These are phyloP conservation scores for Bacidia gigantensis DNA, from an alignment of 495 filamentous ascomycete species.

Conservation along the genomic window DNA sequence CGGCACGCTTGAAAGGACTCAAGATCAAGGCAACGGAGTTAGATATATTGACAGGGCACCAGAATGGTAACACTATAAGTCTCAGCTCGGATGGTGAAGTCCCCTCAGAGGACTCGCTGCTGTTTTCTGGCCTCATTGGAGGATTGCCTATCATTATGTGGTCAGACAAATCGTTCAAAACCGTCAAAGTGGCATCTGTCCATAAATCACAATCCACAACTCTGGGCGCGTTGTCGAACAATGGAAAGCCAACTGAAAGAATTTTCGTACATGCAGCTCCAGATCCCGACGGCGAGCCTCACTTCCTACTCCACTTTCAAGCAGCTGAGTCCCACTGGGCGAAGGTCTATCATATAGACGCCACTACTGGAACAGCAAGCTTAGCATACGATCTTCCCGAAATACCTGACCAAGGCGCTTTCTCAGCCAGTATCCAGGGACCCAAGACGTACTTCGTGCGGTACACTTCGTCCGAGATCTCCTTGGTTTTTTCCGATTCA, in stretches of 20 bases:
- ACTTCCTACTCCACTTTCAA: conserved; percentile 77
- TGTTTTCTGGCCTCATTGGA: conserved; percentile 74
- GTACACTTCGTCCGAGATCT: conserved; percentile 54
- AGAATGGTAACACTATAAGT: conserved; percentile 42
- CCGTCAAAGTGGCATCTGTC: conserved; percentile 66
- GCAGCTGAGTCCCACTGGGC: conserved; percentile 60
- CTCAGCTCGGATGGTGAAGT: conserved; percentile 65
- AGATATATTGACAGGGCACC: conserved; percentile 55
- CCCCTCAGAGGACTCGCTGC: conserved; percentile 47
- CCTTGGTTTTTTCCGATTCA: conserved; percentile 61
- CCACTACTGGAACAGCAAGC: conserved; percentile 45
- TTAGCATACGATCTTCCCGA: conserved; percentile 67
- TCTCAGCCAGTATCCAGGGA: conserved; percentile 62
- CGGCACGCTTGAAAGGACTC: conserved; percentile 47
- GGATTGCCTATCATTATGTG: conserved; percentile 70
- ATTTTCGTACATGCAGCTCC: conserved; percentile 64
- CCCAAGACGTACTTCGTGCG: conserved; percentile 82
- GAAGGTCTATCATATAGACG: conserved; percentile 72
- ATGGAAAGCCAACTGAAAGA: conserved; percentile 45
- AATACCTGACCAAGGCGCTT: conserved; percentile 51
- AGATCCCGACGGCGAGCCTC: conserved; percentile 50
- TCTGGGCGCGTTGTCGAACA: conserved; percentile 36
- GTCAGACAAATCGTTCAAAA: conserved; percentile 55
- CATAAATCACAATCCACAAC: conserved; percentile 50
- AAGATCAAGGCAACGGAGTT: conserved; percentile 61